Evolutionary conservation across 768 basidiomycete genomes (phyloP), one percentile per base, ranked within the genome.

Genomic region (Harrya chromipes): DNA sequence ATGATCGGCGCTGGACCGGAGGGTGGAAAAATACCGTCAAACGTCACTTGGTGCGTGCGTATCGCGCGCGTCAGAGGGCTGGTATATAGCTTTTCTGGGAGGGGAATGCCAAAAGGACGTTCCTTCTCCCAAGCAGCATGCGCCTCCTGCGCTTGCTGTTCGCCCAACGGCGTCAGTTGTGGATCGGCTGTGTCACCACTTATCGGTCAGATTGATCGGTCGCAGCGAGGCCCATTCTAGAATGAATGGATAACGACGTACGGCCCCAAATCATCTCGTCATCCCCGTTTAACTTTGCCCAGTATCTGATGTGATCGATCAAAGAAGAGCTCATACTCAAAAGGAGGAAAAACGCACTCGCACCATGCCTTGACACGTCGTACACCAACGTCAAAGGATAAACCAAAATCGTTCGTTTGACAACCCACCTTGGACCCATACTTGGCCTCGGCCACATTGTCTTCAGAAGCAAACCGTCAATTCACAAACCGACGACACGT

Each of bases 251-350:
- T 6, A 26, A 27, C 5, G 33, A 77, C 85, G 56, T 58, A 85
- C 85, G 87, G 23, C 89, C 89, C 88, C 88, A 91, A 1, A 67
- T 68, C 4, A 87, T 66, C 45, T 85, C 77, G 12, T 71, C 83
- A 53, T 91, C 84, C 0, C 82, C 83, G 41, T 85, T 67, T 9
- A 82, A 60, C 57, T 76, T 82, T 3, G 83, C 75, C 81, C 80
- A 88, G 55, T 83, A 62, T 11, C 86, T 87, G 46, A 14, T 43
- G 19, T 14, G 21, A 41, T 16, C 4, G 1, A 33, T 50, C 19
- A 43, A 39, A 17, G 16, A 6, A 38, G 11, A 24, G 11, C 6
- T 23, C n/a, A n/a, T 16, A 17, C 24, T 6, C 21, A 10, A 16
- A 0, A 13, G 47, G 23, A 34, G 20, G 12, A 24, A n/a, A 36